Base-by-base conservation (phyloP, 176 grass and related monocot species). In the Rhynchospora breviuscula region DNA sequence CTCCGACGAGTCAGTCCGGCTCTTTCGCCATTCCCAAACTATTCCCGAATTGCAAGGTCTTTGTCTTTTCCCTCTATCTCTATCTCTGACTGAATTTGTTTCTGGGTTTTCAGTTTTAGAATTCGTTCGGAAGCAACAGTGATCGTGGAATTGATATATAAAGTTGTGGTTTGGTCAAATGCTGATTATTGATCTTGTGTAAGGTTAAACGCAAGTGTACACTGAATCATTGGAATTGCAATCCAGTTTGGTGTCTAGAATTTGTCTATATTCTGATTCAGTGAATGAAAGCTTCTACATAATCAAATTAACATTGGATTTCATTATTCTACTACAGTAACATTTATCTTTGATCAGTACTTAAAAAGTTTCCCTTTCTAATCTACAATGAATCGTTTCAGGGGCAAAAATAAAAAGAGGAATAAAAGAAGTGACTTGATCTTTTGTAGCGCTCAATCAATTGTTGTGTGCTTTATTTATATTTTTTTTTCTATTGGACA, bases 11-110 rank as follows among this genome's bases (percentile, higher is more conserved):
- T 87, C 31, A 35, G 57, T 99, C 73, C 92, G 90, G 79, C 89
- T 95, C 66, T 95, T 99, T 85, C 88, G 93, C 60, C 91, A 99
- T 87, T 93, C 96, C 26, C 91, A 99, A 73, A 93, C 96, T 84
- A 86, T 99, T 85, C 88, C 89, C 52, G 96, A 99, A 83, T 83
- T 99, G 63, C 96, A 95, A 92, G 96, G 93, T 99, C 22, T 70
- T 45, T 31, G 78, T 59, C 64, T 69, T 66, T 3, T 72, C 10
- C 63, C 40, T 23, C 13, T 59, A 46, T 89, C 65, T 66, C 22
- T 67, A 46, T 89, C 65, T 66, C 22, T 67, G 59, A 13, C 22
- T 67, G 59, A 23, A 73, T 73, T 19, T 44, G 69, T 87, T 78
- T 71, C 61, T 60, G 56, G 22, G 60, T 33, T 43, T 2, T 81